phyloP scores from a whole-genome alignment of 139 green algal genomes.

The Picochlorum sp. region DNA sequence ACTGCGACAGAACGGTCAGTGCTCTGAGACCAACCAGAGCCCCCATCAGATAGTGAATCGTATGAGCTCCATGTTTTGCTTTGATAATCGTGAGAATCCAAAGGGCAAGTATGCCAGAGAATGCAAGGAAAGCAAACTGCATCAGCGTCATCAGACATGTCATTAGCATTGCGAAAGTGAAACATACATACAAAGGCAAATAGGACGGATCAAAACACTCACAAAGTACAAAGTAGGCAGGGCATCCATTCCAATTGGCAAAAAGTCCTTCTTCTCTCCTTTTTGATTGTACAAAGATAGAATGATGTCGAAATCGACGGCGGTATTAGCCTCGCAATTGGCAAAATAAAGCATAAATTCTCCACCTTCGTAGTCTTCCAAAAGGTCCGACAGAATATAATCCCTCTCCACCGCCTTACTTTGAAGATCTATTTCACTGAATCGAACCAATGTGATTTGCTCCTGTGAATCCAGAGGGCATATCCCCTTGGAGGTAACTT shows the following conservation, averaged over 20 bases:
- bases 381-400: constrained; percentile 7
- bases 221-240: constrained; percentile 82
- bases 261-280: constrained; percentile 62
- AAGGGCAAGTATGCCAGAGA: constrained; percentile 31
- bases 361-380: constrained; percentile 27
- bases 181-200: neutral
- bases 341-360: constrained; percentile 83
- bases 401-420: neutral
- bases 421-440: constrained; percentile 31
- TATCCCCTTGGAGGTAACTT: constrained; percentile 20
- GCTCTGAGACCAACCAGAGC: constrained; percentile 76
- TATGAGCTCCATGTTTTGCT: constrained; percentile 39
- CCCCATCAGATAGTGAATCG: constrained; percentile 92
- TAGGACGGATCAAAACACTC: too few relatives aligned
- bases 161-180: neutral
- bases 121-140: constrained; percentile 81
- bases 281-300: constrained; percentile 73
- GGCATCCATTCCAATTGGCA: constrained; percentile 78
- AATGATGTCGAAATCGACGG: constrained; percentile 57
- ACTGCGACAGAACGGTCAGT: constrained; percentile 71
- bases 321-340: constrained; percentile 67
- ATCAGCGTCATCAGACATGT: too few relatives aligned
- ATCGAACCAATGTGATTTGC: constrained; percentile 41
- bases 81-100: constrained; percentile 53
- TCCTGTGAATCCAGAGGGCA: constrained; percentile 47